Percentiles rank a stretch among this genome's conserved stretches.
These are phyloP conservation scores for Penicillium paradoxum DNA, from an alignment of 495 filamentous ascomycete genomes.

Conservation along the genomic window DNA sequence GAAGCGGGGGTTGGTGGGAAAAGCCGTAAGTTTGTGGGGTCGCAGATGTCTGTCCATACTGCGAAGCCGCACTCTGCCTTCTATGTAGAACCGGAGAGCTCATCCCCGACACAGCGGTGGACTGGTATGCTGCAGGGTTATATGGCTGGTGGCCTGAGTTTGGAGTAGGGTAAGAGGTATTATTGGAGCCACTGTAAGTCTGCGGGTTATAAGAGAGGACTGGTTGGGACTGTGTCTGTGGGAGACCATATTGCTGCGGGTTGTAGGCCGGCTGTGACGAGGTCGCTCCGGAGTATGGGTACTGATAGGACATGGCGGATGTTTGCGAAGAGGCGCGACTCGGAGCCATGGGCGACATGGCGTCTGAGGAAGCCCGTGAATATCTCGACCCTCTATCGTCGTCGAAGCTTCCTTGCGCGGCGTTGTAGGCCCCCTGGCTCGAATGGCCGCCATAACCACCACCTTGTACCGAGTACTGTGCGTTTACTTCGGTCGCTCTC, in stretches of 20 bases:
- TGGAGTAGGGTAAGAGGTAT: constrained; percentile 23
- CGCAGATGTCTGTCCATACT: constrained; percentile 31
- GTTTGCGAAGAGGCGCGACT: constrained; percentile 40
- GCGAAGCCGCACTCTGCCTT: constrained; percentile 29
- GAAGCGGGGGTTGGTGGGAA: constrained; percentile 34
- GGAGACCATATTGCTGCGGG: constrained; percentile 70
- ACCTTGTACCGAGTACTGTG: constrained; percentile 18
- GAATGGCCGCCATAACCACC: constrained; percentile 10
- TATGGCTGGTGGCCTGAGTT: constrained; percentile 55
- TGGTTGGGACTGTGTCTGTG: constrained; percentile 52
- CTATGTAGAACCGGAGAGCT: constrained; percentile 27
- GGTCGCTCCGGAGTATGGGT: constrained; percentile 48
- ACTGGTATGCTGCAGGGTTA: constrained; percentile 65
- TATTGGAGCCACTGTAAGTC: constrained; percentile 43
- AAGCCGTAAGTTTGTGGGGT: constrained; percentile 33
- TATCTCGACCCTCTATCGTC: constrained; percentile 35
- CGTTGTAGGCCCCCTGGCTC: constrained; percentile 20
- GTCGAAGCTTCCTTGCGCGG: constrained; percentile 29
- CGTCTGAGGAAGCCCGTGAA: constrained; percentile 28
- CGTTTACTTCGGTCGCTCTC: constrained; percentile 27
- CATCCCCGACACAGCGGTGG: constrained; percentile 22
- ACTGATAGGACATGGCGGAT: constrained; percentile 54
- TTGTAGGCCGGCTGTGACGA: constrained; percentile 66
- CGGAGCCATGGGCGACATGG: constrained; percentile 42
- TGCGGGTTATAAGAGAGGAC: constrained; percentile 35